Conservation (phyloP, 345 rosid species). For the Eucalyptus microcorys region DNA sequence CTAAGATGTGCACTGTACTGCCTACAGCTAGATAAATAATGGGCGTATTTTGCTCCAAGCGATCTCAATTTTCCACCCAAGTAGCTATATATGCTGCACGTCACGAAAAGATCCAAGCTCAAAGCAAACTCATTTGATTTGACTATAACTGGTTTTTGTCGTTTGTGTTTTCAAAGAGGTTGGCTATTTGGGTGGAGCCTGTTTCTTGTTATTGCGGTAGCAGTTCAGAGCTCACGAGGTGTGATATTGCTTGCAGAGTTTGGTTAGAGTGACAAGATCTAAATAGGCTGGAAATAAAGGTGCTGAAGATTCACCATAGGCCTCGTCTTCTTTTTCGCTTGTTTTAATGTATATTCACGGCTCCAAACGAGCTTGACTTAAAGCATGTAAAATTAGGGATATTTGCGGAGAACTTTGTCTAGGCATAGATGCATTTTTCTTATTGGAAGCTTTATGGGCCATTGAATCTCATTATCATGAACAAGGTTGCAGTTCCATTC, state of each 20-base stretch:
- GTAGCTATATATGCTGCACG: background rate
- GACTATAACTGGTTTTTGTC: background rate
- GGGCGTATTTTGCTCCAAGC: background rate
- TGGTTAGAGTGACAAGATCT: background rate
- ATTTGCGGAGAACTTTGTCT: background rate
- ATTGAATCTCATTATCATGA: background rate
- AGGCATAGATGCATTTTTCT: background rate
- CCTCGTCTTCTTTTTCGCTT: background rate
- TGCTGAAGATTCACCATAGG: background rate
- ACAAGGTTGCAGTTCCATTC: background rate
- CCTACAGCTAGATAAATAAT: background rate
- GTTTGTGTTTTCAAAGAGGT: conserved; percentile 38
- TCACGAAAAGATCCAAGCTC: background rate
- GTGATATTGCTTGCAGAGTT: background rate
- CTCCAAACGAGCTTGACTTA: background rate
- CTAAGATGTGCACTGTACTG: background rate
- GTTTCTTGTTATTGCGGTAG: conserved; percentile 77
- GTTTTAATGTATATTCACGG: background rate
- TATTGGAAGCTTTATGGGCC: background rate
- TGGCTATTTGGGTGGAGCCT: conserved; percentile 82
- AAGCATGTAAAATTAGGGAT: background rate
- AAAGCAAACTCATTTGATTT: background rate
- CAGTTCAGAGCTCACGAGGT: background rate
- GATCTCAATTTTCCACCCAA: background rate
- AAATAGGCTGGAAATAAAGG: background rate